Percentiles rank a stretch among this genome's conserved stretches.
These are phyloP conservation scores for Sugiyamaella novakii DNA, from an alignment of 1,139 yeast species.

Conservation along the genomic window DNA sequence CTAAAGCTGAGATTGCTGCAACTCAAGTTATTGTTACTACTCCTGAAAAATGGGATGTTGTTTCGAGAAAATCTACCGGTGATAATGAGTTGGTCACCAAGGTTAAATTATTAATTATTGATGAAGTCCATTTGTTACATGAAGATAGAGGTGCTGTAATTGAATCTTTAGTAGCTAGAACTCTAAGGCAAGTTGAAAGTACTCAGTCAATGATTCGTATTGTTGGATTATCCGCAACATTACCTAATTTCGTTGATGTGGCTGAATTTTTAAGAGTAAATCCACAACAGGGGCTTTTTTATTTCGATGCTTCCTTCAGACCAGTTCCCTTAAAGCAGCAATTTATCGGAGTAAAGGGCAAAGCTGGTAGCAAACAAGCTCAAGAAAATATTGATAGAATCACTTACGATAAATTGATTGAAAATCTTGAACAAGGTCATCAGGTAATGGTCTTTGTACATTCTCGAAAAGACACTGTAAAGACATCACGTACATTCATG, in stretches of 20 bases:
- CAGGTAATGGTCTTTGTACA: constrained; percentile 98
- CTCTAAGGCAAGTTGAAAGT: constrained; percentile 90
- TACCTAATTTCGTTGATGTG: constrained; percentile 92
- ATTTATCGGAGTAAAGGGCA: constrained; percentile 84
- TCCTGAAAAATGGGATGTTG: constrained; percentile 99
- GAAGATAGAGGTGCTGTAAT: constrained; percentile 98
- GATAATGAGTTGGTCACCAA: constrained; percentile 85
- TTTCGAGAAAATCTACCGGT: constrained; percentile 84
- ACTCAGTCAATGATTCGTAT: constrained; percentile 93
- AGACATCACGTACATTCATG: constrained; percentile 74
- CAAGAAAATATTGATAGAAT: constrained; percentile 75
- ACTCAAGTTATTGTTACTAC: constrained; percentile 95
- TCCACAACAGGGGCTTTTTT: constrained; percentile 86
- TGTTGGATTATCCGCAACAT: constrained; percentile 94
- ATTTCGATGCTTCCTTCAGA: constrained; percentile 88
- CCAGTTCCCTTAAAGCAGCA: constrained; percentile 94
- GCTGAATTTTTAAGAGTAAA: constrained; percentile 95
- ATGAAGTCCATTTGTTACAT: constrained; percentile 93
- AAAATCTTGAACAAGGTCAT: constrained; percentile 66
- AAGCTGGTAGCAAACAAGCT: constrained; percentile 72
- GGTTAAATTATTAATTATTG: constrained; percentile 83
- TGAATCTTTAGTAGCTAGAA: constrained; percentile 93
- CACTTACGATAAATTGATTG: constrained; percentile 73
- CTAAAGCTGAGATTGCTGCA: constrained; percentile 74
- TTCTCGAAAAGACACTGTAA: constrained; percentile 89